A percentile compares a stretch with the other conserved stretches of the same genome.
Conservation (phyloP, 2,329 filamentous ascomycete species). For the Atkinsonella hypoxylon region DNA sequence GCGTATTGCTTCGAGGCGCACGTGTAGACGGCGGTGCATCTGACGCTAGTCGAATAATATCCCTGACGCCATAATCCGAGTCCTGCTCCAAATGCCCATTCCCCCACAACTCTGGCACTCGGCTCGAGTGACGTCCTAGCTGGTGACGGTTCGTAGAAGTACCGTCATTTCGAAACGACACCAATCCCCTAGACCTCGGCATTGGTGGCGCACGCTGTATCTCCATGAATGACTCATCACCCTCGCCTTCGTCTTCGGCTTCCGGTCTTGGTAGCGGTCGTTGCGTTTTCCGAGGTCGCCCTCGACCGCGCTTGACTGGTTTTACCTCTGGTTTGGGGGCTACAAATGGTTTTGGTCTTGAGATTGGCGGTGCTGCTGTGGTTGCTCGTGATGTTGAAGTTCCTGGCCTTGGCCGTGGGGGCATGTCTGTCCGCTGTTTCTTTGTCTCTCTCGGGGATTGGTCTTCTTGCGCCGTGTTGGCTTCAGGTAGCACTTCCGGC, state of each 20-base stretch:
- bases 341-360: not conserved
- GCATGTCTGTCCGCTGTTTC: slow-evolving; percentile 14
- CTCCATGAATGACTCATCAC: slow-evolving; percentile 34
- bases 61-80: slow-evolving; percentile 51
- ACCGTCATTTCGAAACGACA: slow-evolving; percentile 36
- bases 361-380: not conserved
- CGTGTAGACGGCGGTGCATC: slow-evolving; percentile 30
- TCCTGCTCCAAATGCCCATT: slow-evolving; percentile 47
- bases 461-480: slow-evolving; percentile 12
- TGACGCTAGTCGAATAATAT: slow-evolving; percentile 59
- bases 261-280: slow-evolving; percentile 15
- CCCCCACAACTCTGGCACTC: slow-evolving; percentile 75
- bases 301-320: slow-evolving; percentile 5
- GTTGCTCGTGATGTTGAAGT: slow-evolving; percentile 14
- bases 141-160: slow-evolving; percentile 50
- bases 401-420: slow-evolving; percentile 14
- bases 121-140: slow-evolving; percentile 66
- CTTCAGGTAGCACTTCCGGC: slow-evolving; percentile 8
- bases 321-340: not conserved
- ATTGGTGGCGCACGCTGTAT: slow-evolving; percentile 43
- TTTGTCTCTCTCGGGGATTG: slow-evolving; percentile 13
- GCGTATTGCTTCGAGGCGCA: slow-evolving; percentile 16
- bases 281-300: slow-evolving; percentile 7
- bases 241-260: slow-evolving; percentile 18
- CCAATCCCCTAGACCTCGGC: slow-evolving; percentile 41